phyloP scores from a whole-genome alignment of 129 eudicot species.

The Saposhnikovia divaricata region DNA sequence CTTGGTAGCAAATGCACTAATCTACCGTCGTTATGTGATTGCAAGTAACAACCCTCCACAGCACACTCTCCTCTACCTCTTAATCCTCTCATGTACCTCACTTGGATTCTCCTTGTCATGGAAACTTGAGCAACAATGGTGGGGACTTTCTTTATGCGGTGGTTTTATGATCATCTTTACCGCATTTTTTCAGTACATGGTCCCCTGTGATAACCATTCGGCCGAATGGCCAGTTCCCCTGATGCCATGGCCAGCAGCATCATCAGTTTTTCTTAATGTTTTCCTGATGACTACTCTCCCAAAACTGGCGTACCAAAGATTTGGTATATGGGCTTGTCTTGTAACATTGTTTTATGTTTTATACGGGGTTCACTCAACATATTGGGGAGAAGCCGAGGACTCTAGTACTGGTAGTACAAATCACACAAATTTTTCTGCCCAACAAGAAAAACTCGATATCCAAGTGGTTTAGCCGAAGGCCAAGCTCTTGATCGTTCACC shows the following conservation, averaged over 20 bases:
- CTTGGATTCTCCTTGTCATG: constrained; percentile 52
- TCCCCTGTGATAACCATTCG: constrained; percentile 15
- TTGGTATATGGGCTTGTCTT: constrained; percentile 66
- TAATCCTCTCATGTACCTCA: constrained; percentile 45
- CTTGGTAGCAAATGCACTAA: constrained; percentile 71
- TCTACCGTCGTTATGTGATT: constrained; percentile 49
- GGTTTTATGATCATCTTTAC: constrained; percentile 26
- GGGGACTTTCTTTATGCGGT: constrained; percentile 51
- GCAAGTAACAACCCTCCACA: constrained; percentile 33
- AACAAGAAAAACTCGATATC: constrained; percentile 43
- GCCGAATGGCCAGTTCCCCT: constrained; percentile 58
- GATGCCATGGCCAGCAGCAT: constrained; percentile 80
- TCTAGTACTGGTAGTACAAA: constrained; percentile 15
- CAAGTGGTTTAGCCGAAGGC: constrained; percentile 29
- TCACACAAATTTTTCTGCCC: constrained; percentile 24
- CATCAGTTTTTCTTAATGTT: constrained; percentile 54
- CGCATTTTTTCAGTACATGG: constrained; percentile 39
- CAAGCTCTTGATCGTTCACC: background rate
- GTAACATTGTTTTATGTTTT: constrained; percentile 48
- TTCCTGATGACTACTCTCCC: constrained; percentile 59
- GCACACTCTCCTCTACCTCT: constrained; percentile 43
- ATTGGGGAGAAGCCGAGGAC: constrained; percentile 45
- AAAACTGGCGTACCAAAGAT: constrained; percentile 45
- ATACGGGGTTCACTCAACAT: constrained; percentile 76
- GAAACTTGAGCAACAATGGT: constrained; percentile 43